Evolutionary conservation across 495 filamentous ascomycete genomes (phyloP).

Genomic region (Aspergillus avenaceus): DNA sequence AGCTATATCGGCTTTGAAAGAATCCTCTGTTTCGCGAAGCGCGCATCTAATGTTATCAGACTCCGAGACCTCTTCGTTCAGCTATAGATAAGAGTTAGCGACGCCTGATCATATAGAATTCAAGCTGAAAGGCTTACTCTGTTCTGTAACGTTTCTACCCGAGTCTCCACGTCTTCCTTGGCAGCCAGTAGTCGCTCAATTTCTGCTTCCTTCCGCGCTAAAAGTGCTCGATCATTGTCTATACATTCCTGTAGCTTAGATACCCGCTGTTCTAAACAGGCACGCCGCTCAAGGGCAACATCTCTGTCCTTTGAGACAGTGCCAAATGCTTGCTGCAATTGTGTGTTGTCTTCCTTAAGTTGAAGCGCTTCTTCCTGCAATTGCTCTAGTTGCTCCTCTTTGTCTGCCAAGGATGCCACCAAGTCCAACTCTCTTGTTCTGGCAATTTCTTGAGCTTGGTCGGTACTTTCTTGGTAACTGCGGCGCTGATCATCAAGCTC

Average conservation of each 20-base stretch:
- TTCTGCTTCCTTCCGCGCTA: slow-evolving; percentile 24
- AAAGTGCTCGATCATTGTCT: slow-evolving; percentile 12
- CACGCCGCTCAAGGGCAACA: slow-evolving; percentile 8
- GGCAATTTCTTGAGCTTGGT: slow-evolving; percentile 24
- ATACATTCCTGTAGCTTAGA: slow-evolving; percentile 9
- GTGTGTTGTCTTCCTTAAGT: slow-evolving; percentile 17
- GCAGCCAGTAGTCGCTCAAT: slow-evolving; percentile 18
- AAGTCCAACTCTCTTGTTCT: slow-evolving; percentile 39
- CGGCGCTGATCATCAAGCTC: slow-evolving; percentile 25
- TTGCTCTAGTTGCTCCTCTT: slow-evolving; percentile 42
- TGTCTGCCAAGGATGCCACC: slow-evolving; percentile 41
- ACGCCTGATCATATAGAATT: slow-evolving; percentile 6
- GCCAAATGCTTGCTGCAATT: slow-evolving; percentile 16
- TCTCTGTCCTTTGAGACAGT: slow-evolving; percentile 15
- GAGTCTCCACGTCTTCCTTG: slow-evolving; percentile 15
- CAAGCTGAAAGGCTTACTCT: slow-evolving; percentile 18
- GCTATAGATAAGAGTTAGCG: slow-evolving; percentile 18
- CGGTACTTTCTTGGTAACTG: slow-evolving; percentile 18
- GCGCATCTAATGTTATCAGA: slow-evolving; percentile 16
- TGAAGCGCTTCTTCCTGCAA: slow-evolving; percentile 22
- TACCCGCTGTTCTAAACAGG: slow-evolving; percentile 18
- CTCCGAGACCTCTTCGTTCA: slow-evolving; percentile 18
- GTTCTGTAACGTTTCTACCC: slow-evolving; percentile 18
- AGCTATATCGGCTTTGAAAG: slow-evolving; percentile 17
- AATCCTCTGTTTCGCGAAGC: slow-evolving; percentile 19